Conservation (phyloP, 164 flowering plant species). For the Piper longum region DNA sequence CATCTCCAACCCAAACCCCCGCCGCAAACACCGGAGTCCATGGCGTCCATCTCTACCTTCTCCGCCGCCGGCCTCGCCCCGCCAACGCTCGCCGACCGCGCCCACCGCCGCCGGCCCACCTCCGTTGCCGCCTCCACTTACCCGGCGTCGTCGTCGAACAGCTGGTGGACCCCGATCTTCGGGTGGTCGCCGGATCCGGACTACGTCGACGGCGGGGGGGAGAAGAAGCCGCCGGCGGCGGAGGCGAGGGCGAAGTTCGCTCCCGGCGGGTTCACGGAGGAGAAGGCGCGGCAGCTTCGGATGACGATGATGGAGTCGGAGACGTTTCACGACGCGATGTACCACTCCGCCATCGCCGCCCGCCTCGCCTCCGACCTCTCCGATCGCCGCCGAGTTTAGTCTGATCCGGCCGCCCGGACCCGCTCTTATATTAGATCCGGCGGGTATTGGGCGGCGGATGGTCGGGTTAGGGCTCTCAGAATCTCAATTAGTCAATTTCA, state of each 20-base stretch:
- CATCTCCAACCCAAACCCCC: too few species aligned
- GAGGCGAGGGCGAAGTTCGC: slow-evolving; percentile 14
- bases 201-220: slow-evolving; percentile 31
- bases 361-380: slow-evolving; percentile 69
- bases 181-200: slow-evolving; percentile 63
- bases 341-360: slow-evolving; percentile 84
- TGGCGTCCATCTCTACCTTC: slow-evolving; percentile 28
- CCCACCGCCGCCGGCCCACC: slow-evolving; percentile 14
- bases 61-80: slow-evolving; percentile 20
- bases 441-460: not conserved
- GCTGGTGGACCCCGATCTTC: slow-evolving; percentile 70
- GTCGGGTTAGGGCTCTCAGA: not conserved
- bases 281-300: slow-evolving; percentile 69
- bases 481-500: not conserved
- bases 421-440: not conserved
- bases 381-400: slow-evolving; percentile 5
- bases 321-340: slow-evolving; percentile 70
- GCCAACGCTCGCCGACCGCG: slow-evolving; percentile 9
- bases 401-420: not conserved
- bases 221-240: slow-evolving; percentile 1
- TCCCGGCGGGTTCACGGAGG: slow-evolving; percentile 62
- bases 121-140: not conserved
- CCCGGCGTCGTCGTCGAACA: slow-evolving; percentile 12
- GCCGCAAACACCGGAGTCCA: slow-evolving; percentile 1
- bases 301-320: slow-evolving; percentile 36